phyloP scores from a whole-genome alignment of 192 early-diverging fungal species.

The Linnemannia zychae region DNA sequence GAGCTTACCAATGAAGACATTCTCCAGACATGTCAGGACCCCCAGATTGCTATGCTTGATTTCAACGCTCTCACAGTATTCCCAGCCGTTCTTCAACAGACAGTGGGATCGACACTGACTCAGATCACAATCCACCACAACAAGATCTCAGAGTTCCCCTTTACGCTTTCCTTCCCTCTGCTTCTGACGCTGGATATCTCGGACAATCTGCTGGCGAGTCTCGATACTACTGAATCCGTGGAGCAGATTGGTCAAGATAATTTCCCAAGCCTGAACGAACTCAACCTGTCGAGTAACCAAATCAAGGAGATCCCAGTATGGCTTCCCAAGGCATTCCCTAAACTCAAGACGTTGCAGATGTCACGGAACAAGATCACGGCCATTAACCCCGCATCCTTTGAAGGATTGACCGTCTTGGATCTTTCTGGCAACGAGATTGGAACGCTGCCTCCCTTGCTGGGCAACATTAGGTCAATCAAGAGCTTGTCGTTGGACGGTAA shows the following conservation, averaged over 20 bases:
- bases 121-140: constrained; percentile 67
- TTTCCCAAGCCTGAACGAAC: constrained; percentile 62
- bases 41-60: constrained; percentile 35
- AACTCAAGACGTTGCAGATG: constrained; percentile 53
- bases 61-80: constrained; percentile 52
- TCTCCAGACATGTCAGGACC: constrained; percentile 33
- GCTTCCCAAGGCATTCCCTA: constrained; percentile 59
- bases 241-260: constrained; percentile 27
- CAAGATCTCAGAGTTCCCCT: constrained; percentile 60
- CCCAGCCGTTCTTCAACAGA: constrained; percentile 31
- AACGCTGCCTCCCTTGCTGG: constrained; percentile 64
- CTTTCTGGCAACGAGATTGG: constrained; percentile 69
- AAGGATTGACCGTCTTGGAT: constrained; percentile 59
- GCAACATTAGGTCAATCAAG: constrained; percentile 60
- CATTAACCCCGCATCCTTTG: constrained; percentile 60
- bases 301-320: constrained; percentile 55
- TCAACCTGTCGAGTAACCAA: constrained; percentile 55
- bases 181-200: constrained; percentile 59
- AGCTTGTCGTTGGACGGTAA: constrained; percentile 65
- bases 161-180: constrained; percentile 52
- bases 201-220: constrained; percentile 58
- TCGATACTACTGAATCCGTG: constrained; percentile 2
- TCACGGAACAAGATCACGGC: constrained; percentile 58
- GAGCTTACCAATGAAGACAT: constrained; percentile 46
- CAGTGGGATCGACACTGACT: constrained; percentile 49